Conservation (phyloP, 768 basidiomycete genomes). For the Pleurotus djamor region DNA sequence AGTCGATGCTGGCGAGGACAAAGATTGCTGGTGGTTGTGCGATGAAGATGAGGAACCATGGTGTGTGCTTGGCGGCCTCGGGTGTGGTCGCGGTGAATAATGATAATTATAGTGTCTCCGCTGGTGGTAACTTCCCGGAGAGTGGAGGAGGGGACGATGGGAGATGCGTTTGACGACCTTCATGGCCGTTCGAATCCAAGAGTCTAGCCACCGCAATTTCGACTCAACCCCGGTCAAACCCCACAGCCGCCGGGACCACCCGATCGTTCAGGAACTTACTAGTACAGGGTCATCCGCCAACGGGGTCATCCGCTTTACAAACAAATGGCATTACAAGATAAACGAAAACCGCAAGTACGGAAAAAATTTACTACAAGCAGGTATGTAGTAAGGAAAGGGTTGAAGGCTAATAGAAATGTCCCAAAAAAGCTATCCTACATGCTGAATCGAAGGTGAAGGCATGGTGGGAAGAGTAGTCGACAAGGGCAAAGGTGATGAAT, state of each 20-base stretch:
- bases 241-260: no score
- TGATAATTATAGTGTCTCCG: neutral
- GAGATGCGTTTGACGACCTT: neutral
- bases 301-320: no score
- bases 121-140: neutral
- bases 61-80: neutral
- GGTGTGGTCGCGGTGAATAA: neutral
- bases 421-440: slow-evolving; percentile 10
- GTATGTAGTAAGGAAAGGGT: no score
- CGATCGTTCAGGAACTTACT: no score
- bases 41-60: slow-evolving; percentile 20
- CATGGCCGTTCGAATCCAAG: neutral
- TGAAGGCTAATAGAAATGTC: no score
- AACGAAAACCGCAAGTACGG: no score
- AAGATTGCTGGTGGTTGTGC: neutral
- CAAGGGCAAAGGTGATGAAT: slow-evolving; percentile 43
- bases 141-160: neutral
- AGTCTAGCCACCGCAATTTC: no score
- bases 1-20: neutral
- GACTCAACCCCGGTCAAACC: no score
- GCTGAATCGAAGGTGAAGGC: slow-evolving; percentile 54
- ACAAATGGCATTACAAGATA: no score
- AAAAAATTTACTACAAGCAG: no score
- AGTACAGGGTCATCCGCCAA: no score
- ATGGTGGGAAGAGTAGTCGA: slow-evolving; percentile 51